A percentile compares a stretch with the other conserved stretches of the same genome.
Evolutionary conservation across 2,329 filamentous ascomycete genomes (phyloP).

Genomic region (Fusarium sacchari): DNA sequence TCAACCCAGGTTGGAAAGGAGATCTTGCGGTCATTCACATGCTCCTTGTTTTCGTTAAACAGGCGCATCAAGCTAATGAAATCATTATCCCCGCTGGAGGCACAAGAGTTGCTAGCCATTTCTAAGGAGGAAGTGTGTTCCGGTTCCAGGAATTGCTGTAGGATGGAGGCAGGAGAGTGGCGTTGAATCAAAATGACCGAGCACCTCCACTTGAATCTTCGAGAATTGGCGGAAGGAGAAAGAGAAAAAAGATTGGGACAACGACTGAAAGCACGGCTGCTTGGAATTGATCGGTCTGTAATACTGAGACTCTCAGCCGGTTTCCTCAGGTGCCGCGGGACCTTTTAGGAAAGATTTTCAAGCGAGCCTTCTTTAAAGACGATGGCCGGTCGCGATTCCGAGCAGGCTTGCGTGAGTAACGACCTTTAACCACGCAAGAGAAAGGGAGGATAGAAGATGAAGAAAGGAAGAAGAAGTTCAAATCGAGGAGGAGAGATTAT

Average conservation of each 20-base stretch:
- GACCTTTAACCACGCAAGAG: not conserved
- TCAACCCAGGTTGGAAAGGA: not conserved
- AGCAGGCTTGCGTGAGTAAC: not conserved
- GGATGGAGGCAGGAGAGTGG: not conserved
- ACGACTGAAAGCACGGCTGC: not conserved
- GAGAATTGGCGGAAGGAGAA: not conserved
- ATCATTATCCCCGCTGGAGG: rapidly evolving
- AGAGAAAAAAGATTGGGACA: not conserved
- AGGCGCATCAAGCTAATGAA: not conserved
- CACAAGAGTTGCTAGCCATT: not conserved
- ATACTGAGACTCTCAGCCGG: not conserved
- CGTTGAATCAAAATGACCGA: rapidly evolving
- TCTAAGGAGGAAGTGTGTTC: rapidly evolving
- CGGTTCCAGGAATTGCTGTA: not conserved
- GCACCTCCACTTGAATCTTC: not conserved
- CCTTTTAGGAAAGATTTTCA: not conserved
- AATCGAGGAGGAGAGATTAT: not conserved
- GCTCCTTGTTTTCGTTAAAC: not conserved
- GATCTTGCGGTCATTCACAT: rapidly evolving
- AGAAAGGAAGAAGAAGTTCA: not conserved
- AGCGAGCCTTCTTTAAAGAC: not conserved
- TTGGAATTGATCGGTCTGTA: not conserved
- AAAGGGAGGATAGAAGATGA: not conserved
- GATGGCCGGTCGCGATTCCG: not conserved
- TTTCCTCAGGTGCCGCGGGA: too few species aligned